Percentiles rank a stretch among this genome's conserved stretches.
These are phyloP conservation scores for Botrytis fragariae DNA, from an alignment of 2,329 filamentous ascomycete species.

Conservation along the genomic window DNA sequence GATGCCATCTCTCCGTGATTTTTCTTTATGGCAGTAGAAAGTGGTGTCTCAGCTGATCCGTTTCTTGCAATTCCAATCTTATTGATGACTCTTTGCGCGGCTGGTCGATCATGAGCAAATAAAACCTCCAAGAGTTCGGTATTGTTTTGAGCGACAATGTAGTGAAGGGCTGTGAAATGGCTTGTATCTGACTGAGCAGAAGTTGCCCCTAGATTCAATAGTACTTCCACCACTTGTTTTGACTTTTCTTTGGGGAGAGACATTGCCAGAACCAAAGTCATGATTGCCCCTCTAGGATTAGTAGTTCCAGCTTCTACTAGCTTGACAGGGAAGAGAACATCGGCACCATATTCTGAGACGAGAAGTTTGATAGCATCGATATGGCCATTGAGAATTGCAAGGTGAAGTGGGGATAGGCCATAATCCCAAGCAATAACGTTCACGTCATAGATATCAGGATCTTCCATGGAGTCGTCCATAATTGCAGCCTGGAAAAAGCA, in stretches of 20 bases:
- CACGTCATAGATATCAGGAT: slow-evolving; percentile 77
- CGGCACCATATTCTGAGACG: slow-evolving; percentile 72
- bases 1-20: slow-evolving; percentile 53
- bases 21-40: slow-evolving; percentile 58
- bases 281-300: slow-evolving; percentile 55
- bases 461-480: slow-evolving; percentile 58
- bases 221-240: slow-evolving; percentile 59
- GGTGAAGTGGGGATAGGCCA: slow-evolving; percentile 70
- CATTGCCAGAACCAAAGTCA: slow-evolving; percentile 68
- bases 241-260: slow-evolving; percentile 62
- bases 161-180: slow-evolving; percentile 64
- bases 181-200: slow-evolving; percentile 68
- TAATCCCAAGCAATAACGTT: slow-evolving; percentile 79
- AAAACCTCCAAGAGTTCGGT: slow-evolving; percentile 49
- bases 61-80: slow-evolving; percentile 53
- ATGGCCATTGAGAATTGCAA: slow-evolving; percentile 74
- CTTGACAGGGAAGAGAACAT: slow-evolving; percentile 73
- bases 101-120: slow-evolving; percentile 56
- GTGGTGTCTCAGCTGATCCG: slow-evolving; percentile 47
- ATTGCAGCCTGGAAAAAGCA: slow-evolving; percentile 42
- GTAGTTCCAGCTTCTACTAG: slow-evolving; percentile 35
- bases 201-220: slow-evolving; percentile 70
- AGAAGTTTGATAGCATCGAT: slow-evolving; percentile 66
- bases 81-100: slow-evolving; percentile 63
- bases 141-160: slow-evolving; percentile 54